Percentiles rank a stretch among this genome's conserved stretches.
phyloP scores from a whole-genome alignment of 2,329 filamentous ascomycete species.

The Sclerotinia trifoliorum region DNA sequence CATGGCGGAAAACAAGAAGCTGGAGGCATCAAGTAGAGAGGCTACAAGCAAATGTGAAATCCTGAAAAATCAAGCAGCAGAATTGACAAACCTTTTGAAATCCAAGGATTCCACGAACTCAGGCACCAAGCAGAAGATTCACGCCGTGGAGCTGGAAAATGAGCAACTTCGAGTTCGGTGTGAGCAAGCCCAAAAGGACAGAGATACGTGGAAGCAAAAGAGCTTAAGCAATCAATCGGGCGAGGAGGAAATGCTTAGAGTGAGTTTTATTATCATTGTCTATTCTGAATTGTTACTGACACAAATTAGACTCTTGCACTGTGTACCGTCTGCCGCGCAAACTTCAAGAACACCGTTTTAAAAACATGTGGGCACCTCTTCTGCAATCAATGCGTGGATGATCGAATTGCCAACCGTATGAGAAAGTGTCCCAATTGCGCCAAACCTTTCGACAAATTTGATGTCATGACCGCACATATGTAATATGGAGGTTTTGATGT shows the following conservation, averaged over 20 bases:
- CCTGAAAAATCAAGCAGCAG: conserved; percentile 70
- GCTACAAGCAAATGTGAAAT: conserved; percentile 67
- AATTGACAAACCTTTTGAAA: conserved; percentile 72
- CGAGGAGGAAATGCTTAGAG: conserved; percentile 81
- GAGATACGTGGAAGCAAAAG: conserved; percentile 84
- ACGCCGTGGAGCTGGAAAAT: conserved; percentile 68
- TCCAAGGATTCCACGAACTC: conserved; percentile 66
- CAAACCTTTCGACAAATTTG: conserved; percentile 84
- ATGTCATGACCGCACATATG: conserved; percentile 74
- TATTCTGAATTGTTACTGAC: conserved; percentile 40
- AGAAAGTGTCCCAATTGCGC: conserved; percentile 95
- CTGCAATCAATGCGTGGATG: conserved; percentile 86
- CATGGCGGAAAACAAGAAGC: conserved; percentile 68
- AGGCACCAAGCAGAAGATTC: conserved; percentile 54
- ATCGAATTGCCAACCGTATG: conserved; percentile 83
- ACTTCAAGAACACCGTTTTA: conserved; percentile 91
- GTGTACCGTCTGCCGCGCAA: conserved; percentile 87
- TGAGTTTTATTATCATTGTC: conserved; percentile 51
- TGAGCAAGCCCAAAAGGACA: conserved; percentile 75
- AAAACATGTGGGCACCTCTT: conserved; percentile 95
- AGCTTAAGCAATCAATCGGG: conserved; percentile 76
- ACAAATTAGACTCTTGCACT: conserved; percentile 65
- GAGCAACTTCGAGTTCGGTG: conserved; percentile 77
- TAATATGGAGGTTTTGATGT: conserved; percentile 32
- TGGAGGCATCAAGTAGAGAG: conserved; percentile 72